Evolutionary conservation across 1,284 basidiomycete genomes (phyloP), one percentile per base, ranked within the genome.

Genomic region (Fomitiporia mediterranea): DNA sequence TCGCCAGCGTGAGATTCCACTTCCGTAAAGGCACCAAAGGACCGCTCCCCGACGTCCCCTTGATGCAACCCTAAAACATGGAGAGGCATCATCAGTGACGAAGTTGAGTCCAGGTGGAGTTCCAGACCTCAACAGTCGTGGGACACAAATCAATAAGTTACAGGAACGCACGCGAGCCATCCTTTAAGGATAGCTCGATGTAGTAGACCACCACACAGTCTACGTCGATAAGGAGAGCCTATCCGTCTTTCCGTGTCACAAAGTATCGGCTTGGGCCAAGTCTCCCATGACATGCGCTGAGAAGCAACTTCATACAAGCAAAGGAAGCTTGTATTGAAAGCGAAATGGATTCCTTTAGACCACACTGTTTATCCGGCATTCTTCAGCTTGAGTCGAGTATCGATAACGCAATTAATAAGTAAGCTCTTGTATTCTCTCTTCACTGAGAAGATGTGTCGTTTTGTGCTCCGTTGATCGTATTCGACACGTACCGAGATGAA

Each of bases 31-130:
- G 25, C 15, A 46, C 44, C 44, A 46, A 46, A 46, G 30, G 42
- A 15, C 27, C 25, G 17, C 21, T 15, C 21, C 21, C 27, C 44
- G 27, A 46, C 27, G 44, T 28, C 44, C 44, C 25, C n/a, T 28
- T 38, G n/a, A 30, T 15, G 35, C 32, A 49, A 49, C 47, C 47
- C 47, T 49, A 28, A 49, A 49, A 49, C 19, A 17, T 49, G 27
- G 19, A 13, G 2, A 49, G 30, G 17, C 32, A 49, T 46, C 44
- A 46, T 30, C 25, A 28, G 30, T n/a, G 40, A 25, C 2, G 25
- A 46, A 28, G 25, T 46, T 46, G 27, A 17, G 30, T 28, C 44
- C 44, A 28, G 17, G 25, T 46, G 44, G 30, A 30, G 23, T 23
- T 19, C 44, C 30, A n/a, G 44, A 28, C 15, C 25, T 30, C 28